A percentile compares a stretch with the other conserved stretches of the same genome.
Conservation (phyloP, 2,329 filamentous ascomycete species). For the Aspergillus tamarii region DNA sequence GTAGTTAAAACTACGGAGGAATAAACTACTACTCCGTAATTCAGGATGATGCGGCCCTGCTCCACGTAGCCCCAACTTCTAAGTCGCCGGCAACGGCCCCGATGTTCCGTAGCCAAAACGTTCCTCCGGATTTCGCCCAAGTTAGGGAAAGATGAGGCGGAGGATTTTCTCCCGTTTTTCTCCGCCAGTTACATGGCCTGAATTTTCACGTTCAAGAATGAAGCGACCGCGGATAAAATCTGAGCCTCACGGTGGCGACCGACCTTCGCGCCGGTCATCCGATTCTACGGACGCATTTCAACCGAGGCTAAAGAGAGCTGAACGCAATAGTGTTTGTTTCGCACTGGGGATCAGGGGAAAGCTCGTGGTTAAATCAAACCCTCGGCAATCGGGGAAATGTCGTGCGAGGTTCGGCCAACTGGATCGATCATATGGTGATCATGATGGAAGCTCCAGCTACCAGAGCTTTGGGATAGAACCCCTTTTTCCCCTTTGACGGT, state of each 20-base stretch:
- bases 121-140: constrained; percentile 9
- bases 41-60: neutral
- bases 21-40: no score
- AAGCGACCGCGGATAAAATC: neutral
- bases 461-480: neutral
- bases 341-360: neutral
- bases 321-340: neutral
- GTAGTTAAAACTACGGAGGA: no score
- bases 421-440: neutral
- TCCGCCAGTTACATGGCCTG: neutral
- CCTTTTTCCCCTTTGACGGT: neutral
- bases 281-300: neutral
- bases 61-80: neutral
- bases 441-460: constrained; percentile 3
- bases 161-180: constrained; percentile 8
- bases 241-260: neutral
- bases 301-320: neutral
- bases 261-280: neutral
- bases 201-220: neutral
- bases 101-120: neutral
- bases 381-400: constrained; percentile 1
- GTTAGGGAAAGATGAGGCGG: neutral
- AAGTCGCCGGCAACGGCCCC: neutral
- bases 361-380: neutral
- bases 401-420: neutral